A percentile compares a stretch with the other conserved stretches of the same genome.
These are phyloP conservation scores for Suillus subaureus DNA, from an alignment of 768 basidiomycete genomes.

Conservation along the genomic window DNA sequence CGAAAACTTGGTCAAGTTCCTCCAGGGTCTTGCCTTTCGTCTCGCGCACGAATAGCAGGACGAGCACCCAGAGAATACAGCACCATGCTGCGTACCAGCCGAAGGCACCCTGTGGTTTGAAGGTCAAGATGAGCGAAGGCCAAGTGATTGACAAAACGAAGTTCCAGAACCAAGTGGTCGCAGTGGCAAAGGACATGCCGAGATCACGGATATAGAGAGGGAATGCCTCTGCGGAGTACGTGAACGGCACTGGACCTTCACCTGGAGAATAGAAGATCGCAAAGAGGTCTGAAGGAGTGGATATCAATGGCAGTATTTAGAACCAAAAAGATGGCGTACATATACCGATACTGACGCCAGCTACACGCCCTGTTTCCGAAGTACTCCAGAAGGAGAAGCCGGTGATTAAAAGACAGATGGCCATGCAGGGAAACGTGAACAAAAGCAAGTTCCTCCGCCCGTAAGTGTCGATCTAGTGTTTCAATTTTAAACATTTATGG, in stretches of 20 bases:
- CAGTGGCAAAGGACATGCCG: conserved; percentile 74
- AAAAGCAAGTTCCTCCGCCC: conserved; percentile 78
- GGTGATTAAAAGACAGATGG: conserved; percentile 70
- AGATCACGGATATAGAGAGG: conserved; percentile 59
- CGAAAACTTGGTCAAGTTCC: conserved; percentile 54
- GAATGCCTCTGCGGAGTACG: conserved; percentile 91
- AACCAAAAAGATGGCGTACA: conserved; percentile 26
- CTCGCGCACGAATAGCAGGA: conserved; percentile 69
- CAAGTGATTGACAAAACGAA: conserved; percentile 70
- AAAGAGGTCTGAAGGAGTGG: conserved; percentile 43
- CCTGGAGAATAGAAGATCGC: conserved; percentile 77
- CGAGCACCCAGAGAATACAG: conserved; percentile 54
- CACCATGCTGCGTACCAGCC: conserved; percentile 71
- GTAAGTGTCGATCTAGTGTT: conserved; percentile 65
- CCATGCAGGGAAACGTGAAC: conserved; percentile 83
- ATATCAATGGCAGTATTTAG: conserved; percentile 11
- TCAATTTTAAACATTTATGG: conserved; percentile 17
- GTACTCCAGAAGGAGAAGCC: conserved; percentile 70
- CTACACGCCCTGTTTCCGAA: conserved; percentile 38
- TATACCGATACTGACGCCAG: conserved; percentile 53
- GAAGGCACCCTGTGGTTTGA: conserved; percentile 73
- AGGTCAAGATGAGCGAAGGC: conserved; percentile 63
- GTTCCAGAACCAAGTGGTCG: conserved; percentile 62
- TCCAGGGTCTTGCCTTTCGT: conserved; percentile 70
- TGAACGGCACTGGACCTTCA: conserved; percentile 89